phyloP scores from a whole-genome alignment of 1,284 basidiomycete genomes.

The Apiotrichum brassicae region DNA sequence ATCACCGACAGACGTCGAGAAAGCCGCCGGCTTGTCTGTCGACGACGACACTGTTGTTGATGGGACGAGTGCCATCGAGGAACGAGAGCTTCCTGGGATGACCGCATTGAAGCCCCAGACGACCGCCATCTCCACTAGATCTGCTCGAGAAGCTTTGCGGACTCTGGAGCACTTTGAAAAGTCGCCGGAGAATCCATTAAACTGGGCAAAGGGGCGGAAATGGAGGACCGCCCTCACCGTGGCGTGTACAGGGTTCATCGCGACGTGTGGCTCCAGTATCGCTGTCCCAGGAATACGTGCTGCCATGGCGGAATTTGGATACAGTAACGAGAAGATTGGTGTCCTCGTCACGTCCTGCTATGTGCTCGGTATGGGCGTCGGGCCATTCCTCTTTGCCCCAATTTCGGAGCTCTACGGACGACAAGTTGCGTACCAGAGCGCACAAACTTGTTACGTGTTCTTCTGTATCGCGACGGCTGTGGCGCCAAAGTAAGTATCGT shows the following conservation, averaged over 20 bases:
- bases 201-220: slow-evolving; percentile 31
- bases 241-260: slow-evolving; percentile 41
- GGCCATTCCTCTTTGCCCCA: slow-evolving; percentile 50
- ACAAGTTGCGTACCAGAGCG: slow-evolving; percentile 43
- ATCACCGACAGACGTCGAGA: neutral
- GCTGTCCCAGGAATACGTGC: slow-evolving; percentile 38
- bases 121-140: slow-evolving; percentile 18
- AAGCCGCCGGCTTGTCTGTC: no score
- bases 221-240: slow-evolving; percentile 34
- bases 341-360: slow-evolving; percentile 37
- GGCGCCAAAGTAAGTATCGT: slow-evolving; percentile 32
- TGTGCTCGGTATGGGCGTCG: slow-evolving; percentile 41
- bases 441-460: slow-evolving; percentile 32
- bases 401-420: slow-evolving; percentile 49
- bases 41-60: no score
- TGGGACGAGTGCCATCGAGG: no score
- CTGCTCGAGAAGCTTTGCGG: slow-evolving; percentile 23
- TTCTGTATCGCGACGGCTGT: slow-evolving; percentile 40
- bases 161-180: slow-evolving; percentile 25
- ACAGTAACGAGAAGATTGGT: slow-evolving; percentile 34
- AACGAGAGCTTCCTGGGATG: no score
- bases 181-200: slow-evolving; percentile 33
- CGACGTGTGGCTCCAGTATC: slow-evolving; percentile 39
- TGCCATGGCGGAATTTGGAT: slow-evolving; percentile 32
- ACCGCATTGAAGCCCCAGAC: slow-evolving; percentile 10